Evolutionary conservation across 139 green algal species (phyloP), one percentile per base, ranked within the genome.

Genomic region (Chara braunii): DNA sequence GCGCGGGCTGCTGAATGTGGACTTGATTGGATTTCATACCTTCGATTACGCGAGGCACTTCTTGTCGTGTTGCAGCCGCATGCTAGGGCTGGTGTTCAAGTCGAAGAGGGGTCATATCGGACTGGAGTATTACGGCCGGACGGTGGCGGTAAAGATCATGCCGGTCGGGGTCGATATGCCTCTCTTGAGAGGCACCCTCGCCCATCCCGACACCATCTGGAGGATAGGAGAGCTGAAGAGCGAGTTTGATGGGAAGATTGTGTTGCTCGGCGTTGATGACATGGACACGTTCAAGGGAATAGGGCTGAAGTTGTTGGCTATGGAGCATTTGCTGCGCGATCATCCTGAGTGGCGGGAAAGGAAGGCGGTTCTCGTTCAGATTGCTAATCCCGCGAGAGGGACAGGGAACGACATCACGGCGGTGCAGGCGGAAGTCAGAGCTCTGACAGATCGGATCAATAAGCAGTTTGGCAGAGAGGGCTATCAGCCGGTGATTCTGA

Each of bases 41-140:
- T 98, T 96, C 81, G 92, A 98, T 80, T 98, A 98, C 78, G 92
- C 92, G 54, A 81, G 91, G 4, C 91, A 98, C 83, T 98, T 98
- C 68, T 80, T 98, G 67, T 95, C 86, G 6, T 96, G 89, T 79
- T 94, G 85, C 75, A 86, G 78, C 6, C 87, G 93, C 60, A 95
- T 97, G 87, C 84, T 99, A 54, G 93, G 93, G 0, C 76, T 98
- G 31, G 90, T 95, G 78, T 89, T 96, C 79, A 84, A 91, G 63
- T 92, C 89, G 0, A 86, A 74, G 78, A 58, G 76, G 5, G 86
- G 91, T 3, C 80, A 80, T 72, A 96, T 99, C 70, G 86, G 83
- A 24, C 72, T 99, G 0, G 88, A 96, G 36, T 98, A 98, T 81
- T 97, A 95, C 57, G 93, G 93, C 3, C 81, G 93, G 24, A 85